Evolutionary conservation across 2,329 filamentous ascomycete species (phyloP), one percentile per base, ranked within the genome.

Genomic region (Pseudonectria foliicola): DNA sequence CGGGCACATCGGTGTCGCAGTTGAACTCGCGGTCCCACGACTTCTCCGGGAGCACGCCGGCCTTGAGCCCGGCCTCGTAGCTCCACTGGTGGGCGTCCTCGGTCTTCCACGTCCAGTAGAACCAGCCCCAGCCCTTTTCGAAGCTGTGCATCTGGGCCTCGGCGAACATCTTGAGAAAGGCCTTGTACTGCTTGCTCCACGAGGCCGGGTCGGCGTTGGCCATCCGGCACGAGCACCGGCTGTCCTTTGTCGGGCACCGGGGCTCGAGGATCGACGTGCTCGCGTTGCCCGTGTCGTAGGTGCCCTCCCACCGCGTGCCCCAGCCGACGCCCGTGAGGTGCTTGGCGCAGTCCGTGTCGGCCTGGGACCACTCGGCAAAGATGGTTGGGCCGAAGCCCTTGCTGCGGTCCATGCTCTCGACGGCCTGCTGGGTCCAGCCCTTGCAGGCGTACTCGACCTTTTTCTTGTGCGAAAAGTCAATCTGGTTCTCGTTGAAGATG

Each of bases 91-190:
- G 70, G 31, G 84, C 80, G 45, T 64, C 71, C 67, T 96, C 90
- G 21, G 90, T 95, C 63, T 88, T 77, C 90, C 92, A 94, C 24
- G 89, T 96, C 92, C 92, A 98, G 64, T 98, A 98, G 66, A 94
- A 95, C 92, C 92, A 98, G 31, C 92, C 92, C 82, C 85, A 92
- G 6, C 85, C 87, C 44, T 82, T 80, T 61, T 96, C 90, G 55
- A 96, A 98, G 39, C 81, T 85, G 50, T 82, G 73, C 86, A 98
- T 98, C 66, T 98, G 92, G 35, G 89, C 92, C 62, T 95, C 82
- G 6, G 92, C 92, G 63, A 96, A 96, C 62, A 85, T 85, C 45
- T 77, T 75, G 43, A 98, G 68, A 62, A 90, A 96, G 48, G 79
- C 66, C 64, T 92, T 95, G 64, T 98, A 98, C 4, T 67, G 64